A percentile compares a stretch with the other conserved stretches of the same genome.
Evolutionary conservation across 179 eudicot genomes (phyloP).

Genomic region (Gypsophila paniculata): DNA sequence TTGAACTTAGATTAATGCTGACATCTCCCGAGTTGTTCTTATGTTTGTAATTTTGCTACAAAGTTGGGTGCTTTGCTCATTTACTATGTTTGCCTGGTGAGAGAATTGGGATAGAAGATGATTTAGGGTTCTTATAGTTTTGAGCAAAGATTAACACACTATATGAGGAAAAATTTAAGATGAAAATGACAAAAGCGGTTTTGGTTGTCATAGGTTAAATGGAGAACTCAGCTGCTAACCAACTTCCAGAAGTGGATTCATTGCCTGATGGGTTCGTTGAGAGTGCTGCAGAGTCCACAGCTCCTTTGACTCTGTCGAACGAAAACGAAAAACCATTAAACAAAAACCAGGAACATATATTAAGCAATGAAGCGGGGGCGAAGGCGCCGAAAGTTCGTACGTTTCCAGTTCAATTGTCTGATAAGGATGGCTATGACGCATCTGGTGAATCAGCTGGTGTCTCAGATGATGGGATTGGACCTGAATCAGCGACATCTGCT

Average conservation of each 20-base stretch:
- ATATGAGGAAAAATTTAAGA: neutral
- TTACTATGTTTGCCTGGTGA: neutral
- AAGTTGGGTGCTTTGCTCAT: neutral
- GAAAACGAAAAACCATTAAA: constrained; percentile 35
- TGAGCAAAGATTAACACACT: neutral
- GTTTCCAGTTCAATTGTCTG: constrained; percentile 46
- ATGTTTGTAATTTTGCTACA: neutral
- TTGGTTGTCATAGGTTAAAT: constrained; percentile 28
- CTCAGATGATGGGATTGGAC: constrained; percentile 27
- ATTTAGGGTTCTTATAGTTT: neutral
- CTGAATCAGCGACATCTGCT: constrained; percentile 26
- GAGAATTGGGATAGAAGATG: neutral
- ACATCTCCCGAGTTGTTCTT: neutral
- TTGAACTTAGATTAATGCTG: too few relatives aligned
- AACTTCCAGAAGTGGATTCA: constrained; percentile 78
- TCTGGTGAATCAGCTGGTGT: constrained; percentile 33
- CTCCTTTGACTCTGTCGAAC: constrained; percentile 37
- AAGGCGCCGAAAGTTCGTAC: constrained; percentile 34
- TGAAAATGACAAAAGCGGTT: constrained; percentile 5
- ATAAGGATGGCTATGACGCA: constrained; percentile 44
- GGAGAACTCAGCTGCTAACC: constrained; percentile 55
- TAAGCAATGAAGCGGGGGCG: constrained; percentile 36
- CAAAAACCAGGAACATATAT: constrained; percentile 41
- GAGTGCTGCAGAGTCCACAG: constrained; percentile 42
- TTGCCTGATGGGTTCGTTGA: constrained; percentile 96